Conservation (phyloP, 2,329 filamentous ascomycete species). For the Elsinoe necatrix region DNA sequence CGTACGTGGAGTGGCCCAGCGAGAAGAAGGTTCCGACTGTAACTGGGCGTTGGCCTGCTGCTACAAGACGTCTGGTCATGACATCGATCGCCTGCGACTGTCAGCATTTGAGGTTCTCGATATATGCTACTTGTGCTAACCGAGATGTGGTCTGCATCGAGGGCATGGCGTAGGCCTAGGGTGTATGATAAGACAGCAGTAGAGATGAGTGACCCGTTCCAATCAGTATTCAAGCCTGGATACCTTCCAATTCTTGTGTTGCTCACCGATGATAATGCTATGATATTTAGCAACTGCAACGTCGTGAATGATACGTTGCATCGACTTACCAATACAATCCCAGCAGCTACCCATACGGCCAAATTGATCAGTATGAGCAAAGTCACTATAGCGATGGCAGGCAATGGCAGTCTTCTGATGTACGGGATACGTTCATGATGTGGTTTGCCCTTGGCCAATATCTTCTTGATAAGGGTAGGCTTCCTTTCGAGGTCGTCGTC, state of each 20-base stretch:
- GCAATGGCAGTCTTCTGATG: slow-evolving; percentile 48
- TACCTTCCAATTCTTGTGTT: too few relatives aligned
- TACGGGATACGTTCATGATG: slow-evolving; percentile 48
- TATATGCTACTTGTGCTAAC: slow-evolving; percentile 27
- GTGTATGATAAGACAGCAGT: slow-evolving; percentile 81
- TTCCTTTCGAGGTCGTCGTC: slow-evolving; percentile 3
- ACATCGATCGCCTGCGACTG: slow-evolving; percentile 67
- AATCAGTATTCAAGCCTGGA: background rate
- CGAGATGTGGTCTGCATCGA: slow-evolving; percentile 89
- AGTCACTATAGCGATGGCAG: slow-evolving; percentile 49
- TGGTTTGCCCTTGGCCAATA: slow-evolving; percentile 32
- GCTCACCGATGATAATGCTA: slow-evolving; percentile 29
- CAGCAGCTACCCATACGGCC: slow-evolving; percentile 50
- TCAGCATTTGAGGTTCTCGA: background rate
- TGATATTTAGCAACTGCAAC: background rate
- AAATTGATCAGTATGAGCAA: slow-evolving; percentile 47
- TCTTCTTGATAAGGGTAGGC: slow-evolving; percentile 18
- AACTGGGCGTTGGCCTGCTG: slow-evolving; percentile 74
- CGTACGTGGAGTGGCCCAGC: slow-evolving; percentile 73
- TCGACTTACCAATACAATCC: slow-evolving; percentile 45
- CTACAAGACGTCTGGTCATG: slow-evolving; percentile 83
- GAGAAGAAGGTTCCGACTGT: slow-evolving; percentile 94
- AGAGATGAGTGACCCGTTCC: slow-evolving; percentile 54
- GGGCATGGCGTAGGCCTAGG: slow-evolving; percentile 83
- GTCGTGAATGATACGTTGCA: background rate